Conservation (phyloP, 805 yeast species). For the Pichia cephalocereana region DNA sequence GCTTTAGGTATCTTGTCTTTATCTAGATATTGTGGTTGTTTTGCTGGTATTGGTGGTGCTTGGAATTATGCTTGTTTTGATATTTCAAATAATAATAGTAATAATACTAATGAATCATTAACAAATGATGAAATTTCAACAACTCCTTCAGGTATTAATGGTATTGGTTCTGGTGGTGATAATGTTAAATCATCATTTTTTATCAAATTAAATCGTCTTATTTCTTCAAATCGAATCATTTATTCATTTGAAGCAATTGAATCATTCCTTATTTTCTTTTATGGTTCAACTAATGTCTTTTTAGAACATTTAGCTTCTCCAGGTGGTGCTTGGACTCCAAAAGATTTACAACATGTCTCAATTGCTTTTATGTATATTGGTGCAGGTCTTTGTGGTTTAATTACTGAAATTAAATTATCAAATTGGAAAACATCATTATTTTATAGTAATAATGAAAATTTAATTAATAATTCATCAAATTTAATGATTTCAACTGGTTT, state of each 20-base stretch:
- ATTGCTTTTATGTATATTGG: constrained; percentile 91
- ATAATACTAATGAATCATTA: neutral
- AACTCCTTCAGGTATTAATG: neutral
- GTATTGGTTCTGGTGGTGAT: constrained; percentile 5
- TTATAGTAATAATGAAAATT: constrained; percentile 1
- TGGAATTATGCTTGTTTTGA: constrained; percentile 55
- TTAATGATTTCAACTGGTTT: constrained; percentile 51
- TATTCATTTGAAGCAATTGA: constrained; percentile 79
- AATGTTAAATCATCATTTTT: neutral
- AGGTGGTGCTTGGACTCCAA: constrained; percentile 82
- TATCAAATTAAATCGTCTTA: neutral
- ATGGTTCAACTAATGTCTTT: constrained; percentile 85
- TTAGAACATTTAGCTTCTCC: constrained; percentile 76
- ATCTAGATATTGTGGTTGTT: constrained; percentile 82
- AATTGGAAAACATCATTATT: constrained; percentile 42
- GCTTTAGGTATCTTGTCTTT: constrained; percentile 68
- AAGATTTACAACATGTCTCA: constrained; percentile 82
- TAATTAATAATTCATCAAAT: neutral
- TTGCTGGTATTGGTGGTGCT: constrained; percentile 70
- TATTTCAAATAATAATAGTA: constrained; percentile 13
- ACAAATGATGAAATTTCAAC: neutral
- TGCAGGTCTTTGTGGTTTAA: constrained; percentile 83
- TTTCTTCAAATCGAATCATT: constrained; percentile 18
- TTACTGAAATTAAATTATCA: constrained; percentile 60
- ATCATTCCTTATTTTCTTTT: constrained; percentile 68